These are phyloP conservation scores for Mentha longifolia DNA, from an alignment of 257 asterid genomes.

Conservation along the genomic window DNA sequence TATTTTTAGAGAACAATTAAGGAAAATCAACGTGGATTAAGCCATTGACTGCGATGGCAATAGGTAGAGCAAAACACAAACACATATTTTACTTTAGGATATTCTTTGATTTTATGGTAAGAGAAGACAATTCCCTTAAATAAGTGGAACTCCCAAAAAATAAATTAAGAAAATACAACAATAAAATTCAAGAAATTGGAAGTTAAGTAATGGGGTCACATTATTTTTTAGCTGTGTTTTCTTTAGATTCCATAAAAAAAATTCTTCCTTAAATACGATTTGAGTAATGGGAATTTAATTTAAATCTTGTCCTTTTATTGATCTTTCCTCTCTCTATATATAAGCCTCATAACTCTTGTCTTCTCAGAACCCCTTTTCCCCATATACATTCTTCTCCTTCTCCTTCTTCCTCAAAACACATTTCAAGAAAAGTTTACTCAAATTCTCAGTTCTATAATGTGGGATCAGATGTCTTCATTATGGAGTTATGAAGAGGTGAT, in stretches of 20 bases:
- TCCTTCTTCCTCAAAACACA: slow-evolving; percentile 17
- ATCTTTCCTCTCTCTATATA: slow-evolving; percentile 43
- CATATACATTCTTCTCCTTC: slow-evolving; percentile 15
- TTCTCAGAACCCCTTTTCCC: slow-evolving; percentile 40
- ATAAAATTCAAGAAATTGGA: not conserved
- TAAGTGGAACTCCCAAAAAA: slow-evolving; percentile 23
- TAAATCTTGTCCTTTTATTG: slow-evolving; percentile 36
- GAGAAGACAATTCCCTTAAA: slow-evolving; percentile 44
- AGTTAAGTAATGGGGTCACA: slow-evolving; percentile 26
- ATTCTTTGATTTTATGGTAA: slow-evolving; percentile 33
- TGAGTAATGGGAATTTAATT: slow-evolving; percentile 32
- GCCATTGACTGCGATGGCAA: slow-evolving; percentile 42
- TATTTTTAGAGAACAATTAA: slow-evolving; percentile 37
- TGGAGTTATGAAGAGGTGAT: slow-evolving; percentile 74
- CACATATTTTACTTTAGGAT: not conserved
- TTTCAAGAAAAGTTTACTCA: not conserved
- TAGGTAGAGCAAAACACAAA: slow-evolving; percentile 6
- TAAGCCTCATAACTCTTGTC: slow-evolving; percentile 36
- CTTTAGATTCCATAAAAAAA: slow-evolving; percentile 42
- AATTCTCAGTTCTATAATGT: slow-evolving; percentile 42
- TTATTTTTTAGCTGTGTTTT: slow-evolving; percentile 26
- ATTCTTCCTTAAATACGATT: slow-evolving; percentile 25
- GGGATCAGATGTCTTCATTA: slow-evolving; percentile 54
- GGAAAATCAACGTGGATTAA: slow-evolving; percentile 48
- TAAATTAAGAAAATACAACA: no score